Evolutionary conservation across 1,139 yeast genomes (phyloP).

Genomic region (Zygosaccharomyces sapae): DNA sequence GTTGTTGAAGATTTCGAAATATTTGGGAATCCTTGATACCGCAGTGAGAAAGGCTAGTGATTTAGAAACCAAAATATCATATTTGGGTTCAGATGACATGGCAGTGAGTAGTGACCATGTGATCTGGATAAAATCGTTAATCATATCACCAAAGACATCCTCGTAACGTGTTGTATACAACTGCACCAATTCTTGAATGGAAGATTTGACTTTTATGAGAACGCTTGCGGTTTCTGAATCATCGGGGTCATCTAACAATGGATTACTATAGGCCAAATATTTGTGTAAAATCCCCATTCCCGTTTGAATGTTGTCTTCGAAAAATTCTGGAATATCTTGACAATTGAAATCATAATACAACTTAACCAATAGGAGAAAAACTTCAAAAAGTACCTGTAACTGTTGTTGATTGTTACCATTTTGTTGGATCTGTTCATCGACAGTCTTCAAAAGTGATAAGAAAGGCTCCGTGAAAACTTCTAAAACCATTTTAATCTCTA

Average conservation of each 20-base stretch:
- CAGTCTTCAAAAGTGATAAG: constrained; percentile 56
- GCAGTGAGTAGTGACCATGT: constrained; percentile 75
- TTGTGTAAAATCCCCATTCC: constrained; percentile 83
- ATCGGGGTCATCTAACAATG: constrained; percentile 50
- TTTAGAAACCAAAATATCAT: constrained; percentile 82
- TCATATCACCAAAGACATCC: constrained; percentile 76
- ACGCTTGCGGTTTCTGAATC: constrained; percentile 70
- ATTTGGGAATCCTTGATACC: constrained; percentile 65
- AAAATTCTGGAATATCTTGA: constrained; percentile 96
- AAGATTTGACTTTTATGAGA: constrained; percentile 69
- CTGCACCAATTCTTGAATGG: constrained; percentile 79
- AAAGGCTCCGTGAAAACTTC: constrained; percentile 84
- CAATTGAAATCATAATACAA: constrained; percentile 91
- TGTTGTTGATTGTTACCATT: constrained; percentile 45
- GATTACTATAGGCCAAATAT: constrained; percentile 61
- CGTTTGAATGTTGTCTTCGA: constrained; percentile 77
- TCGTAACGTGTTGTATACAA: constrained; percentile 87
- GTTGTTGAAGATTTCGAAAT: constrained; percentile 59
- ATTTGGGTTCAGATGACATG: constrained; percentile 67
- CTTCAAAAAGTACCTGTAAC: constrained; percentile 58
- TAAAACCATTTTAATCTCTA: constrained; percentile 82
- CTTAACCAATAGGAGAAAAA: constrained; percentile 65
- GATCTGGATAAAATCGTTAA: constrained; percentile 73
- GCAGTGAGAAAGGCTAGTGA: constrained; percentile 79
- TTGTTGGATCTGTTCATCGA: constrained; percentile 61